Conservation (phyloP, 1,284 basidiomycete species). For the Sanguinoderma infundibulare region DNA sequence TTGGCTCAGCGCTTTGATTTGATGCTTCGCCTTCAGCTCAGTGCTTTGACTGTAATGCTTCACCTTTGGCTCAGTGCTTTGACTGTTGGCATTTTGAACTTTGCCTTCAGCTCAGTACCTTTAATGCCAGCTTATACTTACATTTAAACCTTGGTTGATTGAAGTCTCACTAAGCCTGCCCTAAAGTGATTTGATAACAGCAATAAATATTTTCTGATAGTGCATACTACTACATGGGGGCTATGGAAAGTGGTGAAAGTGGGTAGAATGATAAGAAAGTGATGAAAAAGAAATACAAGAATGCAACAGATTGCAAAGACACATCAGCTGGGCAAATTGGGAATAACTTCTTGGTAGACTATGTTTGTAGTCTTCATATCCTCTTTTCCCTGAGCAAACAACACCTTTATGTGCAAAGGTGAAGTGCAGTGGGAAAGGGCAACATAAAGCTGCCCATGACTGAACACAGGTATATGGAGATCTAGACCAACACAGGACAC, state of each 20-base stretch:
- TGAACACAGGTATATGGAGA: slow-evolving; percentile 39
- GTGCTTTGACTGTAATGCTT: no score
- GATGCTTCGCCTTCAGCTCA: neutral
- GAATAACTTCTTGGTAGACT: neutral
- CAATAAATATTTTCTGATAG: neutral
- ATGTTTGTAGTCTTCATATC: slow-evolving; percentile 1
- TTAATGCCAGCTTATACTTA: no score
- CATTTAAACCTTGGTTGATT: neutral
- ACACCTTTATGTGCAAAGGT: neutral
- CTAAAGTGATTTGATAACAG: neutral
- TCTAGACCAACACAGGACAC: slow-evolving; percentile 35
- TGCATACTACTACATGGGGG: no score
- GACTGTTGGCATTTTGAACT: no score
- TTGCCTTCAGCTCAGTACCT: no score
- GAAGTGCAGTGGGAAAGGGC: slow-evolving; percentile 35
- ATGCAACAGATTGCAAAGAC: neutral
- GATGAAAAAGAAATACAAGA: neutral
- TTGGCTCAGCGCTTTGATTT: neutral
- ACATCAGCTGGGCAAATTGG: neutral
- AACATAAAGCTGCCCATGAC: slow-evolving; percentile 47
- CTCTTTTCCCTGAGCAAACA: slow-evolving; percentile 1
- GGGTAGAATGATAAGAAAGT: neutral
- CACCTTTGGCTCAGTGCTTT: no score
- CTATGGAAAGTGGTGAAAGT: no score
- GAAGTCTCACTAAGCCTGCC: neutral